Base-by-base conservation (phyloP, 2,329 filamentous ascomycete species). In the Fusarium foetens region DNA sequence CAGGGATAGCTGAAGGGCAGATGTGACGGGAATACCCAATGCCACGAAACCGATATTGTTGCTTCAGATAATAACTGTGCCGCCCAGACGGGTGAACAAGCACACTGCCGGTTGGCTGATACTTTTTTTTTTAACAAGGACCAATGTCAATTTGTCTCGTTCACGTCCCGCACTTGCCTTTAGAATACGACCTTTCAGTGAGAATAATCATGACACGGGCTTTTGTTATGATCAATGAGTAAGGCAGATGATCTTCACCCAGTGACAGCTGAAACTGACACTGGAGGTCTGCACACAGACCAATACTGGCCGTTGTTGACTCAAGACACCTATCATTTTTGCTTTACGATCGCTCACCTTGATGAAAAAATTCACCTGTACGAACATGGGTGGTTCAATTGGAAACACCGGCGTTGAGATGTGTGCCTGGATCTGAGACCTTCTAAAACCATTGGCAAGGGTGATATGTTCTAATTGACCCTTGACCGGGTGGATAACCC, bases 391-490 rank as follows among this genome's bases (percentile, higher is more conserved):
- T 71, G 49, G 57, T 53, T 39, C 25, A 33, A 73, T 71, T 61
- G 54, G 71, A 76, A 74, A 71, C 73, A 63, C 71, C 62, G 75
- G 71, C 70, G 75, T 66, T 39, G 52, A 73, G 54, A 63, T 38
- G 49, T 57, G 39, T 38, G 60, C 52, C 62, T 66, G 63, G 74
- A 60, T 60, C 70, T 68, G 65, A 68, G 54, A 68, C 65, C 42
- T 63, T 43, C 36, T 53, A 53, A 68, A 58, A 52, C 60, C 51
- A 57, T 63, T 49, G 38, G 62, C 69, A 75, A 58, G 71, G 63
- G 45, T 65, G 60, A 60, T 49, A 49, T 51, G 41, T 61, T 41
- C 62, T 52, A 41, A 33, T 53, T 53, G 48, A 72, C 62, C 71
- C 71, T 61, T 63, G 75, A 38, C 66, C 73, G 72, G 73, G 52